These are phyloP conservation scores for Zea mays DNA, from an alignment of 176 grass and related monocot genomes.

Conservation along the genomic window Zm-B73-REFERENCE-NAM-5.0 NC_050096.1:252467001-252467500, in stretches of 20 bases:
- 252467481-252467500: too few species aligned
- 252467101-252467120: neutral
- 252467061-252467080: neutral
- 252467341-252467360: neutral
- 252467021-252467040: conserved; percentile 10
- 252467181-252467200: conserved; percentile 54
- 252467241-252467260: neutral
- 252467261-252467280: neutral
- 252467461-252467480: too few species aligned
- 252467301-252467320: neutral
- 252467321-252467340: conserved; percentile 36
- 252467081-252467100: neutral
- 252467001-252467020: conserved; percentile 44
- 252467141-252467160: neutral
- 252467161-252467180: conserved; percentile 33
- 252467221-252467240: neutral
- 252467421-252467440: too few species aligned
- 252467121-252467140: neutral
- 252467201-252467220: neutral
- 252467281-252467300: neutral
- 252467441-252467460: too few species aligned
- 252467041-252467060: neutral
- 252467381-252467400: too few species aligned
- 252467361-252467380: too few species aligned
- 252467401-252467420: too few species aligned